Conservation (phyloP, 2,329 filamentous ascomycete species). For the Zymoseptoria crescenta region DNA sequence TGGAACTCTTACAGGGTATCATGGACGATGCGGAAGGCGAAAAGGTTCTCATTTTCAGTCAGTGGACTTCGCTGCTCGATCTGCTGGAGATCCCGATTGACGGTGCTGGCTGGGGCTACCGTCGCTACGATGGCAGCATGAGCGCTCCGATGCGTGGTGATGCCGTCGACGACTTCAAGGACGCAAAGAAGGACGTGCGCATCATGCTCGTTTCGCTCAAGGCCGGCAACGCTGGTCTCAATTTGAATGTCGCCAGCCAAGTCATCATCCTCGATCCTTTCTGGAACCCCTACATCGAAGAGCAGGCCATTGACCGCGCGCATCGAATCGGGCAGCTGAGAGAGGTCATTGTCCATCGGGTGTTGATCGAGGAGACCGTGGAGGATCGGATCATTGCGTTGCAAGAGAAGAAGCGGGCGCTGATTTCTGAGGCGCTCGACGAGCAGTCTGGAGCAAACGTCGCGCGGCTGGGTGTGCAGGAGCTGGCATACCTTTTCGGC, state of each 20-base stretch:
- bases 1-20: conserved; percentile 54
- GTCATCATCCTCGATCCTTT: conserved; percentile 90
- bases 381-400: conserved; percentile 78
- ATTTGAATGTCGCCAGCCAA: conserved; percentile 72
- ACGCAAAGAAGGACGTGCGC: conserved; percentile 48
- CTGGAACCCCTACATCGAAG: conserved; percentile 90
- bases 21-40: conserved; percentile 46
- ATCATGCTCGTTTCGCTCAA: conserved; percentile 74
- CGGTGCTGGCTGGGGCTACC: conserved; percentile 50
- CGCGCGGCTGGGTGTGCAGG: conserved; percentile 55
- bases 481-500: conserved; percentile 64
- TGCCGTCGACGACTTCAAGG: conserved; percentile 60
- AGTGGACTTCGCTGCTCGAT: conserved; percentile 73
- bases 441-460: conserved; percentile 62
- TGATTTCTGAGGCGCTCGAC: conserved; percentile 73
- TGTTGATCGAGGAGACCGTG: conserved; percentile 69
- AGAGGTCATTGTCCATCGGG: conserved; percentile 69
- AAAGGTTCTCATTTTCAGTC: conserved; percentile 76
- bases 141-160: conserved; percentile 56
- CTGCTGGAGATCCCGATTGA: conserved; percentile 65
- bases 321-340: conserved; percentile 76
- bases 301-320: conserved; percentile 83
- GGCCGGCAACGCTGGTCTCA: conserved; percentile 77
- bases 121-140: conserved; percentile 74
- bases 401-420: conserved; percentile 67